A percentile compares a stretch with the other conserved stretches of the same genome.
Conservation (phyloP, 2,329 filamentous ascomycete species). For the Penicillium oxalicum region DNA sequence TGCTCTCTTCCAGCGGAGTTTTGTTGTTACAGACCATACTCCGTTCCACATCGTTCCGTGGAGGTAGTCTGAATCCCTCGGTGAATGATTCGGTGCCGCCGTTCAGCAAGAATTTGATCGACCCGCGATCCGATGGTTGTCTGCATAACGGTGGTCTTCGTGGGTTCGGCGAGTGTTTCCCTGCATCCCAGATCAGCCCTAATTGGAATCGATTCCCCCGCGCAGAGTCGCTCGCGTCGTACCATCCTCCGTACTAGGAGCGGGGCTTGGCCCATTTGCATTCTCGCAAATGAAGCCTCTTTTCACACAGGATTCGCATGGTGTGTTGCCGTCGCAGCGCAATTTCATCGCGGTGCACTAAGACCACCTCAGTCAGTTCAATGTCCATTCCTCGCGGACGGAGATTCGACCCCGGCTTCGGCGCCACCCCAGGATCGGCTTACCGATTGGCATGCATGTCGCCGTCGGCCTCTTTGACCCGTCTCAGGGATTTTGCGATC, state of each 20-base stretch:
- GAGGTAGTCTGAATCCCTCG: slow-evolving; percentile 40
- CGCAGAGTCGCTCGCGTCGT: neutral
- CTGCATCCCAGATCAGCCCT: neutral
- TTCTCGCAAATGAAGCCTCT: slow-evolving; percentile 39
- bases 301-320: slow-evolving; percentile 42
- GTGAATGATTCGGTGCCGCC: slow-evolving; percentile 43
- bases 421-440: slow-evolving; percentile 8
- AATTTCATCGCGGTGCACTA: slow-evolving; percentile 46
- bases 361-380: neutral
- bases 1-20: slow-evolving; percentile 21
- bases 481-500: slow-evolving; percentile 41
- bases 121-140: slow-evolving; percentile 39
- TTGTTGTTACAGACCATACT: slow-evolving; percentile 34
- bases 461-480: slow-evolving; percentile 41
- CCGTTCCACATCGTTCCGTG: slow-evolving; percentile 33
- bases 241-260: slow-evolving; percentile 15
- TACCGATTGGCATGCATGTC: slow-evolving; percentile 45
- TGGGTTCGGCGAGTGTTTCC: slow-evolving; percentile 14
- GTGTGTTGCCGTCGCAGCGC: slow-evolving; percentile 41
- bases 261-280: slow-evolving; percentile 3
- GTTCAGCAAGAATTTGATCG: slow-evolving; percentile 44
- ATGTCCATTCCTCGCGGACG: neutral
- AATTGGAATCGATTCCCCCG: neutral
- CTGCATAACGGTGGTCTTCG: slow-evolving; percentile 23
- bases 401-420: neutral